A percentile compares a stretch with the other conserved stretches of the same genome.
Evolutionary conservation across 2,329 filamentous ascomycete genomes (phyloP).

Genomic region (Phialocephala subalpina): DNA sequence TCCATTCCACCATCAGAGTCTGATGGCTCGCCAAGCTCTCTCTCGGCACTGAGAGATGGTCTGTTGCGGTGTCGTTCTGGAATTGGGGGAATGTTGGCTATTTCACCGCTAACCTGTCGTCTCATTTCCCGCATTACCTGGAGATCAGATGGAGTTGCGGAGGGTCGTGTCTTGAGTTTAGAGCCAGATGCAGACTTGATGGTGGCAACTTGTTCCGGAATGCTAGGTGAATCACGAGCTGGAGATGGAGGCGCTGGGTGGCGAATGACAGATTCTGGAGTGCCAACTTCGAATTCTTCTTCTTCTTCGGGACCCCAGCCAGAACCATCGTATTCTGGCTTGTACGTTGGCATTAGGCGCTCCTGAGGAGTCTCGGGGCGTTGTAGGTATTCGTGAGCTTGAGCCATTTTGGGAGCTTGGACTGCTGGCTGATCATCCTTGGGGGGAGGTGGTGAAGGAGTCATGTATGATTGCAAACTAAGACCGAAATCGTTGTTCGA

Average conservation of each 20-base stretch:
- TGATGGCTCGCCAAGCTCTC: conserved; percentile 35
- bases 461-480: conserved; percentile 62
- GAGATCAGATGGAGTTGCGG: conserved; percentile 85
- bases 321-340: conserved; percentile 69
- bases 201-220: conserved; percentile 86
- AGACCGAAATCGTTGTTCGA: conserved; percentile 60
- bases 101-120: conserved; percentile 82
- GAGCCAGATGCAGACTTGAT: conserved; percentile 84
- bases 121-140: conserved; percentile 86
- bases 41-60: conserved; percentile 56
- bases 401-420: conserved; percentile 35
- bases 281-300: conserved; percentile 66
- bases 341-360: conserved; percentile 53
- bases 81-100: conserved; percentile 66
- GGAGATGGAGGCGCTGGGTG: conserved; percentile 62
- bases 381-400: conserved; percentile 39
- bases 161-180: conserved; percentile 87
- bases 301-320: conserved; percentile 63
- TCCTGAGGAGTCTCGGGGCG: conserved; percentile 38
- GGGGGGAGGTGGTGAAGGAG: conserved; percentile 48
- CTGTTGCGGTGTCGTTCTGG: conserved; percentile 67
- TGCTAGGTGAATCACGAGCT: conserved; percentile 58
- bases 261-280: conserved; percentile 90
- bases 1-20: conserved; percentile 44
- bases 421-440: conserved; percentile 29